Conservation (phyloP, 331 rosid genomes). For the Arachis monticola region DNA sequence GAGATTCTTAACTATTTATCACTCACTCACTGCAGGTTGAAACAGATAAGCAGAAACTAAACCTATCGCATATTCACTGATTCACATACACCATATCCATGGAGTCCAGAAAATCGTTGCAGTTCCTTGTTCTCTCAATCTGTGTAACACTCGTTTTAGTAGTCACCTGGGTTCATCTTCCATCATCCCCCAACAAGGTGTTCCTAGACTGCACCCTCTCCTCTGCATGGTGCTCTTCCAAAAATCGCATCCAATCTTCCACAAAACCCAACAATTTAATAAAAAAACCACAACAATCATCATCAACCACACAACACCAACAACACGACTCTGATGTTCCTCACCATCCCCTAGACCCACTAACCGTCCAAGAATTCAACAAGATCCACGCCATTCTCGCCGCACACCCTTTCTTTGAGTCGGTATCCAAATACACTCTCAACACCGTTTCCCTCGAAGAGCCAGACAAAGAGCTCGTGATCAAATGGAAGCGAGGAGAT, state of each 20-base stretch:
- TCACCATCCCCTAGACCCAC: slow-evolving; percentile 86
- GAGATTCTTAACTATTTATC: too few relatives aligned
- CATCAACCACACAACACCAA: not conserved
- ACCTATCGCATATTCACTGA: slow-evolving; percentile 13
- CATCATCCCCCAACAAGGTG: slow-evolving; percentile 18
- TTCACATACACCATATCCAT: slow-evolving; percentile 31
- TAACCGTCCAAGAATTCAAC: slow-evolving; percentile 68
- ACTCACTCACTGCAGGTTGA: too few relatives aligned
- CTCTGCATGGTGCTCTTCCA: too few relatives aligned
- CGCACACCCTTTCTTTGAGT: slow-evolving; percentile 55
- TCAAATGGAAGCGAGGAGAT: slow-evolving; percentile 60
- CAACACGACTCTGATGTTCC: slow-evolving; percentile 47
- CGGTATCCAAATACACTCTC: slow-evolving; percentile 42
- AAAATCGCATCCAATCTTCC: too few relatives aligned
- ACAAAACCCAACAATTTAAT: not conserved
- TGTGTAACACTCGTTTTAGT: slow-evolving; percentile 39
- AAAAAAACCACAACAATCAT: slow-evolving; percentile 20
- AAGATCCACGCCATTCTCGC: slow-evolving; percentile 53
- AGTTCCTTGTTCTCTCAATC: slow-evolving; percentile 51
- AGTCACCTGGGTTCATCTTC: slow-evolving; percentile 61
- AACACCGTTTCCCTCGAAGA: slow-evolving; percentile 70
- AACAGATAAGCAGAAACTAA: not conserved
- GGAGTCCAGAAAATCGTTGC: slow-evolving; percentile 54
- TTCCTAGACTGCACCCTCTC: too few relatives aligned
- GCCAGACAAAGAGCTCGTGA: slow-evolving; percentile 64